Evolutionary conservation across 2,329 filamentous ascomycete genomes (phyloP).

Genomic region (Acephala macrosclerotiorum): DNA sequence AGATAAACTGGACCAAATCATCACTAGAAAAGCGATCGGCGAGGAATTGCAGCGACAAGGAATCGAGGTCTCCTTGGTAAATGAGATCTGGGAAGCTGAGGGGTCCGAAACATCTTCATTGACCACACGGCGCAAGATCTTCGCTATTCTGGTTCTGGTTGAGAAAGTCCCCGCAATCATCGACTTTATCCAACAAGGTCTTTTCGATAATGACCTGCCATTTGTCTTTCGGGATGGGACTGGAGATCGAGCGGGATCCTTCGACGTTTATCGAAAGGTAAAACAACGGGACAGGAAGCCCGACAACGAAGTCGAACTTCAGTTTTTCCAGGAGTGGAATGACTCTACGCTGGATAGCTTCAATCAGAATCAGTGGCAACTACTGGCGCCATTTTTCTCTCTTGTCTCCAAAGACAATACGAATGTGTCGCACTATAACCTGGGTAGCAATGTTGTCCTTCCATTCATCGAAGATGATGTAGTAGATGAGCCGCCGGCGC

Average conservation of each 20-base stretch:
- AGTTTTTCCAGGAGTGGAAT: background rate
- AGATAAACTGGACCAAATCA: background rate
- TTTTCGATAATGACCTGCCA: background rate
- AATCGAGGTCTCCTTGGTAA: background rate
- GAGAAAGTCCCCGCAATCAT: background rate
- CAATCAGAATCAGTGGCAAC: background rate
- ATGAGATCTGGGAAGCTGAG: background rate
- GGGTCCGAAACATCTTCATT: background rate
- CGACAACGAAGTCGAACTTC: background rate
- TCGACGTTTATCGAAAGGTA: background rate
- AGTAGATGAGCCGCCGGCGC: background rate
- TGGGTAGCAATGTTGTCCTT: background rate
- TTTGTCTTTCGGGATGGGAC: background rate
- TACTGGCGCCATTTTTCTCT: background rate
- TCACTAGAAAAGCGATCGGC: background rate
- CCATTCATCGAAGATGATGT: background rate
- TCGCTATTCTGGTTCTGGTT: slow-evolving; percentile 6
- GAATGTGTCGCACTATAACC: background rate
- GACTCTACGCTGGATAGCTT: background rate
- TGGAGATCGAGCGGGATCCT: background rate
- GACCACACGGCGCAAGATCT: background rate
- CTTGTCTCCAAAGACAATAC: background rate
- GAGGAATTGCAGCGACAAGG: background rate
- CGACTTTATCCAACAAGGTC: background rate
- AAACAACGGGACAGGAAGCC: background rate